phyloP scores from a whole-genome alignment of 768 basidiomycete species.

The Mycena metata region DNA sequence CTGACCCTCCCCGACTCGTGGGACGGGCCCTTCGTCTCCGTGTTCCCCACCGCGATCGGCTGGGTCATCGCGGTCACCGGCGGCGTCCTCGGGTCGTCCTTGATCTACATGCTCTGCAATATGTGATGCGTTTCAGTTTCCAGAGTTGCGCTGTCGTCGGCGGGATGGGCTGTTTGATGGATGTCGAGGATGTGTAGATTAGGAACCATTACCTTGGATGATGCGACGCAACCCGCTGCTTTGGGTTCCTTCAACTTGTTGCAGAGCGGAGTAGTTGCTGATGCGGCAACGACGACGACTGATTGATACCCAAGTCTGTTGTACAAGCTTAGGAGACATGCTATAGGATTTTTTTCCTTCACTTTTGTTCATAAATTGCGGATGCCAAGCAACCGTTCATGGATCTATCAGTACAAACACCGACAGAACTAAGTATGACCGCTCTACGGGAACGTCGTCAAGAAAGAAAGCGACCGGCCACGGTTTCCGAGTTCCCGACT shows the following conservation, averaged over 20 bases:
- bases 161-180: constrained; percentile 25
- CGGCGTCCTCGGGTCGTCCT: constrained; percentile 32
- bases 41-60: constrained; percentile 52
- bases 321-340: too few relatives aligned
- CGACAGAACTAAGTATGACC: too few relatives aligned
- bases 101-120: constrained; percentile 40
- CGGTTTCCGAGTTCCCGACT: too few relatives aligned
- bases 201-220: constrained; percentile 27
- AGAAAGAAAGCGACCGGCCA: too few relatives aligned
- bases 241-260: not conserved
- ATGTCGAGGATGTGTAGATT: constrained; percentile 22
- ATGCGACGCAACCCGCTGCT: constrained; percentile 21
- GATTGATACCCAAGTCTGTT: constrained; percentile 14
- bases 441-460: too few relatives aligned
- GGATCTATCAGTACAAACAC: too few relatives aligned
- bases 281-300: constrained; percentile 14
- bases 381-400: too few relatives aligned
- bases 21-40: constrained; percentile 70
- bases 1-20: constrained; percentile 60
- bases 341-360: too few relatives aligned
- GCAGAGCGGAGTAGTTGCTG: not conserved
- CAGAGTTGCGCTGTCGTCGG: not conserved
- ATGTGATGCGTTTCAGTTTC: constrained; percentile 39
- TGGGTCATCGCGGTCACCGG: constrained; percentile 30
- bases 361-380: too few relatives aligned